Percentiles rank a stretch among this genome's conserved stretches.
Evolutionary conservation across 208 protist genomes (phyloP).

Genomic region (Borovskyia barvae): DNA sequence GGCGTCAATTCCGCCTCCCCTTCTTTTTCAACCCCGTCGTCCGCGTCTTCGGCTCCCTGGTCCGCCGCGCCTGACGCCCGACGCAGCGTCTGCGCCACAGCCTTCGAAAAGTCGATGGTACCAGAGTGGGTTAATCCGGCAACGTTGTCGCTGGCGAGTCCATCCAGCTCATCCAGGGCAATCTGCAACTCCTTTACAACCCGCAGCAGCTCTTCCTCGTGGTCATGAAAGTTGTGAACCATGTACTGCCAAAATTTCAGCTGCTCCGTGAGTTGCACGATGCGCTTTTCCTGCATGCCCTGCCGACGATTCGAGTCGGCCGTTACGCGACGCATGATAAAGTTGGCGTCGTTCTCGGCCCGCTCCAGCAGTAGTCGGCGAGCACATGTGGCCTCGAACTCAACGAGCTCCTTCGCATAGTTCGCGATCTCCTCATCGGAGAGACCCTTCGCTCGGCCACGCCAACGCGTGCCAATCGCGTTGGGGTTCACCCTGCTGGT

Average conservation of each 20-base stretch:
- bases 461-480: slow-evolving; percentile 86
- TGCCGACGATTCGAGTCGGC: slow-evolving; percentile 80
- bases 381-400: slow-evolving; percentile 83
- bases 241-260: slow-evolving; percentile 93
- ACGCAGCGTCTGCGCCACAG: slow-evolving; percentile 36
- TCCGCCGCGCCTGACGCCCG: neutral
- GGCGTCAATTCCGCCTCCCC: neutral
- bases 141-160: slow-evolving; percentile 53
- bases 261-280: slow-evolving; percentile 83
- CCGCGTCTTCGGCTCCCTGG: neutral
- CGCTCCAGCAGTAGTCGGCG: slow-evolving; percentile 82
- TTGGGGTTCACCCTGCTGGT: slow-evolving; percentile 70
- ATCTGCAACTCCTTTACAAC: slow-evolving; percentile 68
- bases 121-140: slow-evolving; percentile 48
- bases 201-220: slow-evolving; percentile 82
- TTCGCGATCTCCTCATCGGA: slow-evolving; percentile 82
- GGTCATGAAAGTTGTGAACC: slow-evolving; percentile 92
- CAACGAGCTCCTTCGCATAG: slow-evolving; percentile 89
- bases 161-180: slow-evolving; percentile 81
- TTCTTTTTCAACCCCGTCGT: neutral
- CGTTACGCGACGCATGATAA: slow-evolving; percentile 85
- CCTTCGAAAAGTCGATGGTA: slow-evolving; percentile 81
- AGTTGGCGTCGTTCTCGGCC: slow-evolving; percentile 85
- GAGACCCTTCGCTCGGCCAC: slow-evolving; percentile 69
- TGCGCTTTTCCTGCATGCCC: slow-evolving; percentile 88